Conservation (phyloP, 495 filamentous ascomycete species). For the Xylaria sp. region DNA sequence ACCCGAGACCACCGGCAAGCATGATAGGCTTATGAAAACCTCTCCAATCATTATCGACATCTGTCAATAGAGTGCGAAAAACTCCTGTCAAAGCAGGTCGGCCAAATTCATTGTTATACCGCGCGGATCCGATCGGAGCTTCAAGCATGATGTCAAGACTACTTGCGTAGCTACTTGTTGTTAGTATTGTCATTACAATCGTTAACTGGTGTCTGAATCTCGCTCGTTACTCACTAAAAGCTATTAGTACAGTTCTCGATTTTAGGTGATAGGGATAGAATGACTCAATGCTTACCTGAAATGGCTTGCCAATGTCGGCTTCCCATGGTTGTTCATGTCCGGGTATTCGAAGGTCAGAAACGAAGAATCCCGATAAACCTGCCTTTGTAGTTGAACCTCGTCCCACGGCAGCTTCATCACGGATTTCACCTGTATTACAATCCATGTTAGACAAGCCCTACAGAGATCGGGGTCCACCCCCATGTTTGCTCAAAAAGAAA, state of each 20-base stretch:
- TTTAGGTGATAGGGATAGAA: background rate
- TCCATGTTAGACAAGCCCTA: conserved; percentile 2
- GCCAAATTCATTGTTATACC: conserved; percentile 98
- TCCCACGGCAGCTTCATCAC: conserved; percentile 91
- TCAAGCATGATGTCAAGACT: conserved; percentile 96
- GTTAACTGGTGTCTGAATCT: too few species aligned
- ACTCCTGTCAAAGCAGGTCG: conserved; percentile 88
- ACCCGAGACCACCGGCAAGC: conserved; percentile 95
- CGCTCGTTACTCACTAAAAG: conserved; percentile 8
- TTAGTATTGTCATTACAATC: background rate
- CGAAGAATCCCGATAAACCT: conserved; percentile 89
- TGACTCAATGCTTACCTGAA: conserved; percentile 54
- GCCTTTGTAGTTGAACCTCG: conserved; percentile 92
- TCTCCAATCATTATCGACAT: conserved; percentile 73
- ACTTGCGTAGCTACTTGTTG: conserved; percentile 69
- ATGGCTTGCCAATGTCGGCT: conserved; percentile 84
- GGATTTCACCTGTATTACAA: conserved; percentile 17
- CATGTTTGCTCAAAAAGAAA: background rate
- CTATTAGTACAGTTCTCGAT: conserved; percentile 14
- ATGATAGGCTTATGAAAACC: conserved; percentile 99
- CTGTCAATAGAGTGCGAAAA: conserved; percentile 84
- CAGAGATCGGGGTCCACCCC: background rate
- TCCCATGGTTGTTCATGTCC: conserved; percentile 80
- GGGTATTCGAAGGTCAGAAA: conserved; percentile 90
- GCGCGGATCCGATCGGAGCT: conserved; percentile 90